Evolutionary conservation across 805 yeast species (phyloP).

Genomic region (Yamadazyma akitaensis): DNA sequence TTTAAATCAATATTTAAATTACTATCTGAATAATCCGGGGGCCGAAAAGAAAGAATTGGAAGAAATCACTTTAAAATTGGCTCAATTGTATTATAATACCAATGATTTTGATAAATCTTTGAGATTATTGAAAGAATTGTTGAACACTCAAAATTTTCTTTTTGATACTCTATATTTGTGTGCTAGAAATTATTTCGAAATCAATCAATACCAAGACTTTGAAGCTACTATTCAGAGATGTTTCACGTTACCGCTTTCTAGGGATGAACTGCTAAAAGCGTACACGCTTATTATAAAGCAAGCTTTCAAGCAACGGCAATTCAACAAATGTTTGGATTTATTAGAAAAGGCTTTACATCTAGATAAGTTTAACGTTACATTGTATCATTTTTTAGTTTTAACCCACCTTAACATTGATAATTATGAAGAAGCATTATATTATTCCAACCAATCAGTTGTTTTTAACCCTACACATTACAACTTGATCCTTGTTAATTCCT

Average conservation of each 20-base stretch:
- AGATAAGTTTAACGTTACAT: constrained; percentile 2
- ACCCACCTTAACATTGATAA: constrained; percentile 1
- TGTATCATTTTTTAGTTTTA: constrained; percentile 8
- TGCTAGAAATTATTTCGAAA: not conserved
- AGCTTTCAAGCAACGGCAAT: not conserved
- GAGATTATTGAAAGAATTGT: not conserved
- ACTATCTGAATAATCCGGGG: not conserved
- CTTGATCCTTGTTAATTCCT: constrained; percentile 5
- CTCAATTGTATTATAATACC: constrained; percentile 5
- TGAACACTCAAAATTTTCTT: not conserved
- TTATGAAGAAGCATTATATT: constrained; percentile 5
- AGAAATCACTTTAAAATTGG: not conserved
- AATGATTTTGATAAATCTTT: constrained; percentile 3
- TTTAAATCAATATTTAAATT: constrained; percentile 4
- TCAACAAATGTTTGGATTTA: not conserved
- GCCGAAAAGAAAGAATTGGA: not conserved
- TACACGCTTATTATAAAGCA: not conserved
- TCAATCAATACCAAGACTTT: not conserved
- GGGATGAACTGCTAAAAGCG: not conserved
- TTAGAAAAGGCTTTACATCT: not conserved
- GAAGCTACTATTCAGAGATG: constrained; percentile 1
- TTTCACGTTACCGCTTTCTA: not conserved
- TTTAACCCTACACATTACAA: constrained; percentile 10
- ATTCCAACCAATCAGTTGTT: constrained; percentile 6
- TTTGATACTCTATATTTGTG: constrained; percentile 3